Conservation (phyloP, 2,329 filamentous ascomycete species). For the Colletotrichum gigasporum region DNA sequence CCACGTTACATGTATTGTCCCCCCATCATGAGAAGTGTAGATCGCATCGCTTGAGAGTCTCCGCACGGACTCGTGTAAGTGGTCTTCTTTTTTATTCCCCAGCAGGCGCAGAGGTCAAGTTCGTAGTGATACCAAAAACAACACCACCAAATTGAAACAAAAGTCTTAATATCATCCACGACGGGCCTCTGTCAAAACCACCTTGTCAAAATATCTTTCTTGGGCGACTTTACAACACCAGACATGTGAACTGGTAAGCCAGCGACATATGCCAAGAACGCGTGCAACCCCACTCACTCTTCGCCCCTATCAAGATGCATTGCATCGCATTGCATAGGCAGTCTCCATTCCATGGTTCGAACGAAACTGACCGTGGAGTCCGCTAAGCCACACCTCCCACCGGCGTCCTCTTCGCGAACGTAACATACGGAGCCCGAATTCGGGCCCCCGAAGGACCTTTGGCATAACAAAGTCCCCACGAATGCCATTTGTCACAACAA, state of each 20-base stretch:
- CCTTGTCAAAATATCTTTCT: no score
- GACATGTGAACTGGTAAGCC: no score
- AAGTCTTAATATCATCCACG: slow-evolving; percentile 2
- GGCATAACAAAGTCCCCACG: not conserved
- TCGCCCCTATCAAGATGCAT: no score
- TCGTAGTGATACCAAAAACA: not conserved
- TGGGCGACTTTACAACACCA: no score
- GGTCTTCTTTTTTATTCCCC: not conserved
- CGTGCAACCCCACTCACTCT: no score
- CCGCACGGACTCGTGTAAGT: not conserved
- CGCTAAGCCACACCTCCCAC: no score
- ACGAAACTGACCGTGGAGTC: no score
- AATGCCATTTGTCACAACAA: slow-evolving; percentile 7
- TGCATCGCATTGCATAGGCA: no score
- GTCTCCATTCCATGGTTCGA: no score
- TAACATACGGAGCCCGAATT: not conserved
- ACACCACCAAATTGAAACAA: not conserved
- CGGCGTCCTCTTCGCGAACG: no score
- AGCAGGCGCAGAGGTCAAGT: not conserved
- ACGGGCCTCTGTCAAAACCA: no score
- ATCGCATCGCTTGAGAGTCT: not conserved
- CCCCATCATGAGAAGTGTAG: not conserved
- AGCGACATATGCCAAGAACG: no score
- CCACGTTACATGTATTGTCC: not conserved
- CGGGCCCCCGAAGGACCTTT: not conserved